phyloP scores from a whole-genome alignment of 768 basidiomycete species.

The Phaeotremella fagi region DNA sequence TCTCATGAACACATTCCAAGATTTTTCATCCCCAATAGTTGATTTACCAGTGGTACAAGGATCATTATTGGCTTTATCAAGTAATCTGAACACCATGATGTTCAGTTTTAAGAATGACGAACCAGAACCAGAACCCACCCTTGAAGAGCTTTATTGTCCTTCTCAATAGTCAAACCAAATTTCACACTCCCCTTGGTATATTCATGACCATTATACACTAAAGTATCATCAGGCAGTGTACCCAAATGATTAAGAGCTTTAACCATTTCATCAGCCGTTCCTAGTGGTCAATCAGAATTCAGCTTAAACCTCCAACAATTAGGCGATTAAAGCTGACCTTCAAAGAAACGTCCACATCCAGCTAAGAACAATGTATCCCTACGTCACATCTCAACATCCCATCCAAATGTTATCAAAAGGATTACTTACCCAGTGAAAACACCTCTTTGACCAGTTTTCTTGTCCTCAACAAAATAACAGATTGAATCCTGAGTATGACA shows the following conservation, averaged over 20 bases:
- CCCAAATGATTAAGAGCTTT: constrained; percentile 65
- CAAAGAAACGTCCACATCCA: constrained; percentile 93
- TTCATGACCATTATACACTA: constrained; percentile 86
- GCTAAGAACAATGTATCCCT: constrained; percentile 76
- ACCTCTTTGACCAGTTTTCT: constrained; percentile 56
- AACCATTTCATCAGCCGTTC: constrained; percentile 61
- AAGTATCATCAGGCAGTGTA: constrained; percentile 69
- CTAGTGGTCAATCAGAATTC: constrained; percentile 7
- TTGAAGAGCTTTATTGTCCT: constrained; percentile 58
- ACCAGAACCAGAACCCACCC: constrained; percentile 50
- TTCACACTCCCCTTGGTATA: constrained; percentile 71
- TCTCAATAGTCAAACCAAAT: constrained; percentile 56
- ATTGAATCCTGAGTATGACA: constrained; percentile 97
- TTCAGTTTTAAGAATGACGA: too few relatives aligned
- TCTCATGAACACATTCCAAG: constrained; percentile 95
- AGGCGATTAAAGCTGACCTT: constrained; percentile 52
- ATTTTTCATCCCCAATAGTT: constrained; percentile 88
- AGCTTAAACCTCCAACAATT: neutral
- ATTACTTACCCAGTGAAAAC: constrained; percentile 75
- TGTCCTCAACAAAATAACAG: constrained; percentile 71
- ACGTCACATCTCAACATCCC: neutral
- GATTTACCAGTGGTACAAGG: constrained; percentile 69
- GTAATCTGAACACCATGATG: too few relatives aligned
- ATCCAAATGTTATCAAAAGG: neutral
- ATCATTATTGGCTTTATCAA: constrained; percentile 58